Percentiles rank a stretch among this genome's conserved stretches.
Evolutionary conservation across 2,329 filamentous ascomycete species (phyloP).

Genomic region (Fusarium dlaminii): DNA sequence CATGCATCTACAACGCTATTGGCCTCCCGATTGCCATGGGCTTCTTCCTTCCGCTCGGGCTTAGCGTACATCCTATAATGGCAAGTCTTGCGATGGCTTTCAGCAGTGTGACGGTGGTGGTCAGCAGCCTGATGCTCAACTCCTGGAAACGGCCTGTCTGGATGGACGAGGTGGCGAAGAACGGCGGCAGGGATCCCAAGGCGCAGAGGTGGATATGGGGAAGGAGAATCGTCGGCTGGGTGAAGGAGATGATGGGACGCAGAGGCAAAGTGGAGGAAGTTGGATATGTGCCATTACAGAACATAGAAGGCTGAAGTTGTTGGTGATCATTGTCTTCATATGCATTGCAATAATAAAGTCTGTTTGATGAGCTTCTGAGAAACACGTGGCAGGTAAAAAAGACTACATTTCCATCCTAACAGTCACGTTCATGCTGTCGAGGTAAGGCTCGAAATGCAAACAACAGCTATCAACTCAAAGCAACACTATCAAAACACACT

Average conservation of each 20-base stretch:
- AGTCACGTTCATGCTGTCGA: neutral
- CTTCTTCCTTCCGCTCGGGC: slow-evolving; percentile 87
- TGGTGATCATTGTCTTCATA: neutral
- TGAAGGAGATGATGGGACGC: slow-evolving; percentile 51
- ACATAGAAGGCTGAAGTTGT: neutral
- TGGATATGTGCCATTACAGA: slow-evolving; percentile 66
- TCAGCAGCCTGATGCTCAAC: slow-evolving; percentile 83
- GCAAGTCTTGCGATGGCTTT: slow-evolving; percentile 94
- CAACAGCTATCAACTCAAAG: neutral
- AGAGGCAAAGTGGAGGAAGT: slow-evolving; percentile 57
- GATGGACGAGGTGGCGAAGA: slow-evolving; percentile 77
- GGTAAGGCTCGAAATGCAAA: neutral
- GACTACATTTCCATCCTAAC: neutral
- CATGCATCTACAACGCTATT: slow-evolving; percentile 89
- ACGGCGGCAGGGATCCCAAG: neutral
- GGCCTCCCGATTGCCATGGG: slow-evolving; percentile 98
- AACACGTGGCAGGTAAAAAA: neutral
- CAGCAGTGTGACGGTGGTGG: slow-evolving; percentile 89
- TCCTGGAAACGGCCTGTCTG: slow-evolving; percentile 85
- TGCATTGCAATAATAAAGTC: neutral
- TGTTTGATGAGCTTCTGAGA: neutral
- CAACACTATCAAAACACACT: neutral
- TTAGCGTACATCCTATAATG: slow-evolving; percentile 90
- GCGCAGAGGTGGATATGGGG: slow-evolving; percentile 37
- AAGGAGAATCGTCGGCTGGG: slow-evolving; percentile 54